Evolutionary conservation across 768 basidiomycete genomes (phyloP), one percentile per base, ranked within the genome.

Genomic region (Mycena albidolilacea): DNA sequence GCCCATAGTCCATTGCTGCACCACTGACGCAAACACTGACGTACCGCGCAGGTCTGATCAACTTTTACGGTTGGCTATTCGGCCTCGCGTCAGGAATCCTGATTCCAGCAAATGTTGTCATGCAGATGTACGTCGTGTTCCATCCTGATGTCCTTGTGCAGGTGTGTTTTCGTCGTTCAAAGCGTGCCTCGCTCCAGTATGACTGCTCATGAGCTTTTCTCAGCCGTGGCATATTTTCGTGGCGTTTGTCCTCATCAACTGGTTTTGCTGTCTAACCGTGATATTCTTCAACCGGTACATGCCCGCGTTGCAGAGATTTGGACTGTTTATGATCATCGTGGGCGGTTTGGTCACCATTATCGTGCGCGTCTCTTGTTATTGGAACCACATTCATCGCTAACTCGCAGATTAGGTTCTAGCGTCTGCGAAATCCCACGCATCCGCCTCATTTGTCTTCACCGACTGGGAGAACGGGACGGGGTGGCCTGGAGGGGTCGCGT

Each of bases 381-480:
- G n/a, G 23, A 17, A 35, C 30, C 30, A 0, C 30, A 30, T 30
- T 3, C 30, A 30, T 30, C 30, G 30, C 30, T 30, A 30, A 30
- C 30, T 30, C 3, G 30, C 30, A 30, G 30, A 30, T 2, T 30
- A 30, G 30, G 30, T 30, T 30, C 30, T 30, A 30, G 30, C 30
- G 30, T 30, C 30, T 30, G 30, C 30, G 30, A 30, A 30, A 30
- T 30, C 30, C 46, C 37, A 72, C 46, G 71, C 71, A 12, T 72
- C 71, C 54, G 65, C 71, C 37, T 46, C 64, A 21, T 61, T 63
- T 37, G 71, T 72, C 14, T 72, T 72, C 37, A 50, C 58, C 39
- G 65, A 67, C 41, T 72, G 71, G 71, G 30, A 67, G 30, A 72
- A 72, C 39, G 59, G 43, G 35, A 72, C 71, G 15, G 71, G 71